Conservation (phyloP, 805 yeast genomes). For the Saccharomycopsis amapae region DNA sequence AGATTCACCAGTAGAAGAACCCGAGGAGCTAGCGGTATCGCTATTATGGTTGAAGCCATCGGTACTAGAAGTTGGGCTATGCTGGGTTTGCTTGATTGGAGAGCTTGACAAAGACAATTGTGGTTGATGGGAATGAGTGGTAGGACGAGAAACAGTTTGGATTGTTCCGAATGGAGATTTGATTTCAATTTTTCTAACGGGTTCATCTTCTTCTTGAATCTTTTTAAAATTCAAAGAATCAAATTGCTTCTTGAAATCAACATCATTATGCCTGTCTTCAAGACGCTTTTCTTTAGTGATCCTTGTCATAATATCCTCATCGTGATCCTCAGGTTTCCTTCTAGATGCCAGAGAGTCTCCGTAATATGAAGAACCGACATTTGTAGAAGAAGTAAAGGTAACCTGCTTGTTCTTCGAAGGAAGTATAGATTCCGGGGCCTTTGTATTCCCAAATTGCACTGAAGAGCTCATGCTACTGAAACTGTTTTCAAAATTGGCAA, state of each 20-base stretch:
- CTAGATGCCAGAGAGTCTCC: conserved; percentile 5
- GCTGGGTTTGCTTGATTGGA: not conserved
- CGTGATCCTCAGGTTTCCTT: no score
- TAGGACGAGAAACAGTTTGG: conserved; percentile 7
- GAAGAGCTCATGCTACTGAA: conserved; percentile 15
- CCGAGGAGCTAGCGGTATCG: conserved; percentile 11
- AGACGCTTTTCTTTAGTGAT: not conserved
- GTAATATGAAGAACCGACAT: conserved; percentile 6
- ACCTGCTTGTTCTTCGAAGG: conserved; percentile 8
- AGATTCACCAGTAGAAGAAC: conserved; percentile 16
- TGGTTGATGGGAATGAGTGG: not conserved
- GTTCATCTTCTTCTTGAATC: not conserved
- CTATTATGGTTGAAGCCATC: conserved; percentile 1
- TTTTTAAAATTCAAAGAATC: conserved; percentile 5
- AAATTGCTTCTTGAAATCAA: conserved; percentile 2
- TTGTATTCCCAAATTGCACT: conserved; percentile 1
- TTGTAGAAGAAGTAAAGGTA: conserved; percentile 16
- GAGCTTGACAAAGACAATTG: not conserved
- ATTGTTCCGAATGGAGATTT: conserved; percentile 21
- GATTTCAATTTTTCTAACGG: conserved; percentile 6
- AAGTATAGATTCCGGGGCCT: not conserved
- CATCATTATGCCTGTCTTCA: not conserved
- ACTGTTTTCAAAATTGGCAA: conserved; percentile 19
- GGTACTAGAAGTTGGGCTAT: not conserved
- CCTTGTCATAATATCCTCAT: not conserved